Conservation (phyloP, 2,329 filamentous ascomycete species). For the Stagonosporopsis tanaceti region DNA sequence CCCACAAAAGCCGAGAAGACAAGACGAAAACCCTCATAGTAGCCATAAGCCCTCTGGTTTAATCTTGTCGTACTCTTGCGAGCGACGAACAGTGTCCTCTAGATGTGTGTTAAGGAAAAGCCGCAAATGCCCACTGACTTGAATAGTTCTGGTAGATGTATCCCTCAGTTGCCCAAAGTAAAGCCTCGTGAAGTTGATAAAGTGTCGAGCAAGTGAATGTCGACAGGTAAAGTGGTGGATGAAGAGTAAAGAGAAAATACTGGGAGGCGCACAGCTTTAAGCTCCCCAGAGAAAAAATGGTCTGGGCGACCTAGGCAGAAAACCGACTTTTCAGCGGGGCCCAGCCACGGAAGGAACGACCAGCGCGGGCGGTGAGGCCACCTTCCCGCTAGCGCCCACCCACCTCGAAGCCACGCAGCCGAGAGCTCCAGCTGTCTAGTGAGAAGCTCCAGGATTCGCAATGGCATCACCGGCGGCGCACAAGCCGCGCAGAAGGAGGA, state of each 20-base stretch:
- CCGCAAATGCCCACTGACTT: constrained; percentile 53
- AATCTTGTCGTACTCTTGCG: constrained; percentile 46
- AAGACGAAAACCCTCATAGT: constrained; percentile 52
- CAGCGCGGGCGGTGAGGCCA: constrained; percentile 12
- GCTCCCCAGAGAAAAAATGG: constrained; percentile 6
- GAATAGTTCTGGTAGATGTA: constrained; percentile 44
- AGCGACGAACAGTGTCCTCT: constrained; percentile 48
- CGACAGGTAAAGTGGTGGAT: constrained; percentile 16
- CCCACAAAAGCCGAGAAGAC: constrained; percentile 61
- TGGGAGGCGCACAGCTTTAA: constrained; percentile 23
- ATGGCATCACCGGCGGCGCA: constrained; percentile 48
- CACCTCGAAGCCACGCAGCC: neutral
- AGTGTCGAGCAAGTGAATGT: constrained; percentile 15
- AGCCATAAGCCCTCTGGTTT: constrained; percentile 51
- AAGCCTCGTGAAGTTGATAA: constrained; percentile 39
- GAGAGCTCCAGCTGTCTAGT: constrained; percentile 6
- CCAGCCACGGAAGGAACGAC: constrained; percentile 3
- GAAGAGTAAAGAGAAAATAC: constrained; percentile 17
- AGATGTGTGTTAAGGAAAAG: constrained; percentile 51
- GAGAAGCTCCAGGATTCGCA: constrained; percentile 13
- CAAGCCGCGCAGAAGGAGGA: constrained; percentile 55
- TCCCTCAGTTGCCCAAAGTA: constrained; percentile 48
- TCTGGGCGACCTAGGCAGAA: constrained; percentile 4
- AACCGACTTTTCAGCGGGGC: constrained; percentile 14
- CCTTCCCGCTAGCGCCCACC: constrained; percentile 9